Evolutionary conservation across 257 asterid species (phyloP), one percentile per base, ranked within the genome.

Genomic region (Leptodermis oblonga): DNA sequence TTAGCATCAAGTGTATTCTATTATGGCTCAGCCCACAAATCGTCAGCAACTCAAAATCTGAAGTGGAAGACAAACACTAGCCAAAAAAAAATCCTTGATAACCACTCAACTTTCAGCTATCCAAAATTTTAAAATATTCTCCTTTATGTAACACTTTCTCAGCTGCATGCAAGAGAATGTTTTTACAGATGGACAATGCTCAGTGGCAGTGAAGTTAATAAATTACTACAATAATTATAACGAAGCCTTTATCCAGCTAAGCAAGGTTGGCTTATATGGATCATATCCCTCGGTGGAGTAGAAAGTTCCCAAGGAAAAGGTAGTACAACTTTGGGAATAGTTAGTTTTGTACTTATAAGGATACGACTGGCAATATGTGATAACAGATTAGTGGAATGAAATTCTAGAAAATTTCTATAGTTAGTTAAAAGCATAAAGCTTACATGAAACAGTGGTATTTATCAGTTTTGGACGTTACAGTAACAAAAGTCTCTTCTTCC

Each of bases 1-100:
- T 22, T 17, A 65, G 56, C 11, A 61, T 61, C 60, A 61, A 70
- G 63, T 5, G 4, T 25, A 67, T 70, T 31, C 28, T 25, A 48
- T n/a, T 30, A 45, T 33, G 34, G 52, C 62, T 49, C 41, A 33
- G 30, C 13, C 41, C 54, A 37, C 22, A 30, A 56, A 55, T 28
- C 73, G 28, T 9, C 12, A 56, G 4, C 52, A 37, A 25, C 0
- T 30, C 33, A 23, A 43, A 37, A 25, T 31, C 10, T 1, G 30
- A 30, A 34, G 25, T 9, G 30, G n/a, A 4, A 46, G 23, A 39
- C 20, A 23, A 49, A 33, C 2, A 55, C 42, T 36, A 69, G 14
- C 45, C n/a, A n/a, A 26, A 43, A 13, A 41, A 12, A 26, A 67
- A 42, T 20, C 46, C 70, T 49, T 39, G 17, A 36, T 12, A 59